Conservation (phyloP, 2,329 filamentous ascomycete genomes). For the Claviceps pazoutovae region DNA sequence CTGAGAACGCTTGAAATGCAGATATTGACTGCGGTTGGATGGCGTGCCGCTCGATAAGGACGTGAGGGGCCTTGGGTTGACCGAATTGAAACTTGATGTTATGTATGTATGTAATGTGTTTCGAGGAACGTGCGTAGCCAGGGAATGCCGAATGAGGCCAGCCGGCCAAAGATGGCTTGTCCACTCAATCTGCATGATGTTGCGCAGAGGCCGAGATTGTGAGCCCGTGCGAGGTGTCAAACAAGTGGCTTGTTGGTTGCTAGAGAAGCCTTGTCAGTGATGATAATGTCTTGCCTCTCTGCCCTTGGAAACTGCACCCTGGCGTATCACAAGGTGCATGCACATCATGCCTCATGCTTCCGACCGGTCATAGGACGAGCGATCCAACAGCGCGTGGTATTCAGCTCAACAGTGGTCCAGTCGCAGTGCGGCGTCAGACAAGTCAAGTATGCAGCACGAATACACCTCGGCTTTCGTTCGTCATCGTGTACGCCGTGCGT, state of each 20-base stretch:
- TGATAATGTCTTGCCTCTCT: constrained; percentile 4
- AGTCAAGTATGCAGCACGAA: no score
- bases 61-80: background rate
- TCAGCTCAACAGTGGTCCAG: no score
- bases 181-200: background rate
- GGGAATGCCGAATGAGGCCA: background rate
- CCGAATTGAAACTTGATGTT: background rate
- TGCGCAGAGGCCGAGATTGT: background rate
- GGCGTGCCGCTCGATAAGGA: background rate
- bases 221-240: background rate
- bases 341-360: no score
- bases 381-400: no score
- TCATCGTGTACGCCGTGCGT: no score
- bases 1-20: background rate
- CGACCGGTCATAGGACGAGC: no score
- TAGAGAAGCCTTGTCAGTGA: background rate
- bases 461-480: no score
- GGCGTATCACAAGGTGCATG: no score
- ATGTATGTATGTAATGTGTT: no score
- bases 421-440: no score
- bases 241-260: background rate
- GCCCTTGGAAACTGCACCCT: no score
- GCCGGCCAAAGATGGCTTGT: background rate
- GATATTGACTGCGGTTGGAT: background rate
- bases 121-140: background rate